Evolutionary conservation across 192 early-diverging fungal species (phyloP).

Genomic region (Backusella australiensis): DNA sequence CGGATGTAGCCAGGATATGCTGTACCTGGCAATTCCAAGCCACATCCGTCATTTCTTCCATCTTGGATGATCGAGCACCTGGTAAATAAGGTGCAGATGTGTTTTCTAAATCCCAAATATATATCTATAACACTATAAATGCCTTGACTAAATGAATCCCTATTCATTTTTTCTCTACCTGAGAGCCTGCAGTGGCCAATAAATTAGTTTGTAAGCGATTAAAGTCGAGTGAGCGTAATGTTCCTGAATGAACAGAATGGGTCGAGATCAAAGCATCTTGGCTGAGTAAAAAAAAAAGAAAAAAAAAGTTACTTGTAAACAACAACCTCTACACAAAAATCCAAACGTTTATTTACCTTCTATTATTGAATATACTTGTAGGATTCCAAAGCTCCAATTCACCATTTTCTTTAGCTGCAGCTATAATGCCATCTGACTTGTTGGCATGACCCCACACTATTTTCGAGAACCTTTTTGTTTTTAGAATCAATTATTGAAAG

Average conservation of each 20-base stretch:
- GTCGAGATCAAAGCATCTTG: slow-evolving; percentile 18
- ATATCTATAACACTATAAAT: slow-evolving; percentile 40
- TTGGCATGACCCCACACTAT: slow-evolving; percentile 72
- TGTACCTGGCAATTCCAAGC: slow-evolving; percentile 83
- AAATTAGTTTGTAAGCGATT: slow-evolving; percentile 65
- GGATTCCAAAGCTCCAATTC: slow-evolving; percentile 91
- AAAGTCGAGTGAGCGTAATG: slow-evolving; percentile 89
- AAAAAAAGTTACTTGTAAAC: too few relatives aligned
- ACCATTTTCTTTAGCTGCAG: slow-evolving; percentile 95
- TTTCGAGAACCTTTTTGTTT: slow-evolving; percentile 73
- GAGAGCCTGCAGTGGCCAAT: slow-evolving; percentile 72
- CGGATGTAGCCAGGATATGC: slow-evolving; percentile 90
- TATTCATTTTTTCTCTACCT: not conserved
- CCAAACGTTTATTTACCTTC: slow-evolving; percentile 6
- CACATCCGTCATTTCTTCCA: slow-evolving; percentile 64
- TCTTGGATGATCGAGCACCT: not conserved
- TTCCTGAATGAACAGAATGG: slow-evolving; percentile 76
- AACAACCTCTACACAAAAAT: not conserved
- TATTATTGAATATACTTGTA: slow-evolving; percentile 63
- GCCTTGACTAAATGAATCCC: too few relatives aligned
- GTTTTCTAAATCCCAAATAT: slow-evolving; percentile 93
- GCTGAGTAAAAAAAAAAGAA: not conserved
- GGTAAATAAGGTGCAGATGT: slow-evolving; percentile 16
- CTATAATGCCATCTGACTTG: slow-evolving; percentile 71
- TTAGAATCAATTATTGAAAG: not conserved